Evolutionary conservation across 768 basidiomycete genomes (phyloP).

Genomic region (Trametes cinnabarina): DNA sequence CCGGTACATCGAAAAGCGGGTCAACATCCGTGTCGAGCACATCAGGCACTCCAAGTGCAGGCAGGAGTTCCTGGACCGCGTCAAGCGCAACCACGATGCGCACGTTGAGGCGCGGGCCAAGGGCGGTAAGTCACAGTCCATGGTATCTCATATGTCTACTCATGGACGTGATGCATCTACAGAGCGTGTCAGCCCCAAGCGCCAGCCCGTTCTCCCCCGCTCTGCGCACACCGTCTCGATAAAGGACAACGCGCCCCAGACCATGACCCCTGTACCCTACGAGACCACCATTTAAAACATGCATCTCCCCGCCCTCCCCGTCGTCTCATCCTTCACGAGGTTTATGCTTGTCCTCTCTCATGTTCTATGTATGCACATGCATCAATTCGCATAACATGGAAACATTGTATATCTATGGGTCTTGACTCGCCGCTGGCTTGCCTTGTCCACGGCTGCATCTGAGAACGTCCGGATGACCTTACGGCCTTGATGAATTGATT

Average conservation of each 20-base stretch:
- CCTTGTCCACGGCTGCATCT: too few relatives aligned
- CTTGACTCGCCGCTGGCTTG: not conserved
- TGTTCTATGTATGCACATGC: slow-evolving; percentile 20
- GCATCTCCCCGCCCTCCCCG: not conserved
- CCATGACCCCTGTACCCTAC: slow-evolving; percentile 89
- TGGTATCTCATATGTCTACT: not conserved
- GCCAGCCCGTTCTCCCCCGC: slow-evolving; percentile 81
- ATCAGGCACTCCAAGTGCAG: slow-evolving; percentile 92
- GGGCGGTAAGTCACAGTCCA: slow-evolving; percentile 55
- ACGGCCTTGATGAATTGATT: too few relatives aligned
- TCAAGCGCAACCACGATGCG: slow-evolving; percentile 97
- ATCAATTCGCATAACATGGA: slow-evolving; percentile 20
- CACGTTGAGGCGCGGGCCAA: slow-evolving; percentile 90
- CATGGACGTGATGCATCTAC: slow-evolving; percentile 1
- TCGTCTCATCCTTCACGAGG: slow-evolving; percentile 13
- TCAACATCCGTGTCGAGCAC: slow-evolving; percentile 97
- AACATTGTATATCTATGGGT: slow-evolving; percentile 15
- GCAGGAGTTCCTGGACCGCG: slow-evolving; percentile 93
- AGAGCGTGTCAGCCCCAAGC: slow-evolving; percentile 85
- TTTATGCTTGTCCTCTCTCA: slow-evolving; percentile 17
- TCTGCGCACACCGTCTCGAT: slow-evolving; percentile 73
- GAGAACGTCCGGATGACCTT: too few relatives aligned
- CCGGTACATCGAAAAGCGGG: slow-evolving; percentile 98
- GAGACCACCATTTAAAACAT: slow-evolving; percentile 87
- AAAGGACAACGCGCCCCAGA: slow-evolving; percentile 80